Conservation (phyloP, 1,284 basidiomycete species). For the Anthracocystis walkeri region DNA sequence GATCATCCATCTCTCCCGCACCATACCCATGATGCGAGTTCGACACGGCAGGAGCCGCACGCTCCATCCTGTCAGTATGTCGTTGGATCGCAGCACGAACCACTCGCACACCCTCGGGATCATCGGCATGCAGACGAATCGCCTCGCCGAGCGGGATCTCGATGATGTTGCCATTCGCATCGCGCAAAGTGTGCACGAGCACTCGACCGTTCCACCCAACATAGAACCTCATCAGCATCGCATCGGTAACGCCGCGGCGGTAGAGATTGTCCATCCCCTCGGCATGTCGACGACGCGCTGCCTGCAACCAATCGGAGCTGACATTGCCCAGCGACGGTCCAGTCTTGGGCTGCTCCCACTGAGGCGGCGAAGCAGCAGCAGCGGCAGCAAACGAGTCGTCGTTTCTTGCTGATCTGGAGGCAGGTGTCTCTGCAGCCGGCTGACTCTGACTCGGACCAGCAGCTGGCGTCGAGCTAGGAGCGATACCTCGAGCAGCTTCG, state of each 20-base stretch:
- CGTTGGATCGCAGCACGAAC: conserved; percentile 43
- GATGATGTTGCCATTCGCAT: conserved; percentile 32
- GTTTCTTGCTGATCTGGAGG: conserved; percentile 12
- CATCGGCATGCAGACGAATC: conserved; percentile 56
- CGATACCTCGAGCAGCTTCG: conserved; percentile 35
- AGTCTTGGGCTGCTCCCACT: conserved; percentile 10
- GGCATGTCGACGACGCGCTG: conserved; percentile 54
- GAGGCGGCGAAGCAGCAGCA: conserved; percentile 21
- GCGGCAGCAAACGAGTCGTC: conserved; percentile 24
- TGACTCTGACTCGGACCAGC: conserved; percentile 3
- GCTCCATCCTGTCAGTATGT: conserved; percentile 26
- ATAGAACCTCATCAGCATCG: conserved; percentile 64
- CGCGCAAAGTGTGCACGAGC: conserved; percentile 60
- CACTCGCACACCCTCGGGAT: conserved; percentile 60
- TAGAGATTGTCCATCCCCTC: conserved; percentile 64
- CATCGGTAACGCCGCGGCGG: conserved; percentile 64
- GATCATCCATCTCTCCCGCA: conserved; percentile 16
- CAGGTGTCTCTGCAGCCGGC: conserved; percentile 16
- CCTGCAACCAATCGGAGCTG: conserved; percentile 30
- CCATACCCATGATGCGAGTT: conserved; percentile 9
- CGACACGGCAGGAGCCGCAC: conserved; percentile 3
- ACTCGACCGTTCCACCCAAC: conserved; percentile 66
- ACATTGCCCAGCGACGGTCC: conserved; percentile 13
- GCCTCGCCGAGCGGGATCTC: conserved; percentile 54
- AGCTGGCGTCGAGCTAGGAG: conserved; percentile 17